A percentile compares a stretch with the other conserved stretches of the same genome.
phyloP scores from a whole-genome alignment of 768 basidiomycete genomes.

The Tylopilus rubrobrunneus region DNA sequence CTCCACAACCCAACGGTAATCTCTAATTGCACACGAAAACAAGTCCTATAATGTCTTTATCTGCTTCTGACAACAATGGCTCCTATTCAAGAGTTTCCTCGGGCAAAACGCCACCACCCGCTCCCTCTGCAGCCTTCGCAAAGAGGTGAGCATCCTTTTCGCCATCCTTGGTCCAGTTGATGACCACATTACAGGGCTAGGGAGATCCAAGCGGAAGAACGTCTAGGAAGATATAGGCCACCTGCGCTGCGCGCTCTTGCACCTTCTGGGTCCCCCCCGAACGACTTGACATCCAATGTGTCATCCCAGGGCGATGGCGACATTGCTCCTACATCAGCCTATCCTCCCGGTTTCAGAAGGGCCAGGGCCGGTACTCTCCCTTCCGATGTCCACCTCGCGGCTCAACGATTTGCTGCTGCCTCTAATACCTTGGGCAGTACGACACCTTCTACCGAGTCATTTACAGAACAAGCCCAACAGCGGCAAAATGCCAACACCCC shows the following conservation, averaged over 20 bases:
- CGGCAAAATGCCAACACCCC: slow-evolving; percentile 35
- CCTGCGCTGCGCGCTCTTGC: slow-evolving; percentile 70
- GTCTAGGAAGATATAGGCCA: slow-evolving; percentile 69
- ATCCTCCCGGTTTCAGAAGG: slow-evolving; percentile 84
- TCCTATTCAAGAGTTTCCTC: slow-evolving; percentile 79
- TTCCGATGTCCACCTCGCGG: slow-evolving; percentile 87
- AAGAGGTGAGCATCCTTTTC: slow-evolving; percentile 58
- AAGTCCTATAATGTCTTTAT: slow-evolving; percentile 86
- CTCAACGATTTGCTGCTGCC: slow-evolving; percentile 74
- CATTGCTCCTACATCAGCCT: slow-evolving; percentile 66
- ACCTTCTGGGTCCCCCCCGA: slow-evolving; percentile 69
- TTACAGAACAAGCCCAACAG: slow-evolving; percentile 42
- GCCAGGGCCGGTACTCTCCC: slow-evolving; percentile 97
- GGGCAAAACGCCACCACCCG: slow-evolving; percentile 88
- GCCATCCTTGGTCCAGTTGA: slow-evolving; percentile 17
- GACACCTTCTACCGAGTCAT: slow-evolving; percentile 47
- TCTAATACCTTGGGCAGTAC: slow-evolving; percentile 53
- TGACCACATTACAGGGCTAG: slow-evolving; percentile 54
- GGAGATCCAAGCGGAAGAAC: slow-evolving; percentile 79
- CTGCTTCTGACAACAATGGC: slow-evolving; percentile 76
- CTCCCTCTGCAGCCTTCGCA: slow-evolving; percentile 84
- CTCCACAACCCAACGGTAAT: slow-evolving; percentile 53
- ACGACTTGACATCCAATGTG: slow-evolving; percentile 58
- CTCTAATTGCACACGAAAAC: slow-evolving; percentile 64
- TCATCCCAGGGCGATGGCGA: slow-evolving; percentile 56